Evolutionary conservation across 2,329 filamentous ascomycete genomes (phyloP).

Genomic region (Juglanconis juglandina): DNA sequence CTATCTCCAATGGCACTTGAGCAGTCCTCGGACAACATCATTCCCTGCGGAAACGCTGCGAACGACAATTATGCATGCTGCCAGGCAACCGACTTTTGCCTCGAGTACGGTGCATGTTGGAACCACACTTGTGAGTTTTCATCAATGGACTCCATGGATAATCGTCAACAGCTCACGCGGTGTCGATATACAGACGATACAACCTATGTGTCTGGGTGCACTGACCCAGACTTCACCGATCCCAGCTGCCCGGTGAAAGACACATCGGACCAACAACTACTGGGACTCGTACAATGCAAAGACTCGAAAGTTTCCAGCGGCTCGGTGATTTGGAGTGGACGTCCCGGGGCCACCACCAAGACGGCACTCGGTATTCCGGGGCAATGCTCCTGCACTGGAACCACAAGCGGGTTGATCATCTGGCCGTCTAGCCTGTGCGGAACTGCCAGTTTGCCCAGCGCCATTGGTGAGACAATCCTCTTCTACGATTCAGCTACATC

Average conservation of each 20-base stretch:
- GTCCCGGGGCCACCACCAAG: not conserved
- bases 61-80: not conserved
- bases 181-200: not conserved
- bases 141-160: too few relatives aligned
- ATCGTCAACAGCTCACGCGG: too few relatives aligned
- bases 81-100: not conserved
- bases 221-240: not conserved
- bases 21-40: not conserved
- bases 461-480: not conserved
- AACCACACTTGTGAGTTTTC: not conserved
- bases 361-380: not conserved
- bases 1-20: not conserved
- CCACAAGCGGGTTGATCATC: not conserved
- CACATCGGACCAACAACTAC: not conserved
- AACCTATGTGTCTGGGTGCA: not conserved
- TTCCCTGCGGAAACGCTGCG: not conserved
- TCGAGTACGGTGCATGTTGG: not conserved
- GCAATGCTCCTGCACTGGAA: not conserved
- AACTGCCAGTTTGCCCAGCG: not conserved
- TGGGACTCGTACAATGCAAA: not conserved
- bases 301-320: not conserved
- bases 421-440: not conserved
- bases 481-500: not conserved
- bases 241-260: not conserved
- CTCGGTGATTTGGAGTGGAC: not conserved